Evolutionary conservation across 768 basidiomycete species (phyloP).

Genomic region (Suillus subalutaceus): DNA sequence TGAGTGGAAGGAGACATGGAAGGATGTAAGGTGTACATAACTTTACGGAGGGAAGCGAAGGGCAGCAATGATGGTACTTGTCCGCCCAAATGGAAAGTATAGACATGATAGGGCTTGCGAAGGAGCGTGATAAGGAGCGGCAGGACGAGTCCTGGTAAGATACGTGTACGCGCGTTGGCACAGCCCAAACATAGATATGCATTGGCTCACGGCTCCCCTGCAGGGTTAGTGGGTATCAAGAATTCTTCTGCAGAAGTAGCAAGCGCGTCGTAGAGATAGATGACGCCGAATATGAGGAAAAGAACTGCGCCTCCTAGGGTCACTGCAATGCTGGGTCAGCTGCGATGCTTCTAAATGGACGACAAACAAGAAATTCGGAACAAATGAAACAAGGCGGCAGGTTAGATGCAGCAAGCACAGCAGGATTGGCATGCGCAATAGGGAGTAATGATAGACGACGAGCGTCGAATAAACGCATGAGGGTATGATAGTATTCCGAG

Average conservation of each 20-base stretch:
- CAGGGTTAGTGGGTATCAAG: conserved; percentile 16
- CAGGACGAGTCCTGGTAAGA: no score
- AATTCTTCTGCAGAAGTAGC: conserved; percentile 23
- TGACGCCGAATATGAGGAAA: conserved; percentile 82
- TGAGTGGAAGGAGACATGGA: no score
- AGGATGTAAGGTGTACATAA: no score
- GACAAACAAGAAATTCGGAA: conserved; percentile 68
- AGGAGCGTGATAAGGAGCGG: no score
- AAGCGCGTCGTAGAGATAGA: conserved; percentile 75
- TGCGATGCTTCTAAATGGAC: conserved; percentile 9
- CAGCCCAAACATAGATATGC: neutral
- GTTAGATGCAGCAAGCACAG: conserved; percentile 53
- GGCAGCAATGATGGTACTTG: no score
- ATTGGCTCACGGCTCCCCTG: neutral
- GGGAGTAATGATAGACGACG: conserved; percentile 85
- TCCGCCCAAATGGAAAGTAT: no score
- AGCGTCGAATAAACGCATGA: conserved; percentile 38
- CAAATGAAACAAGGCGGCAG: conserved; percentile 66
- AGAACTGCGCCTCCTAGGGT: conserved; percentile 82
- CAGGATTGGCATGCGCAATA: conserved; percentile 66
- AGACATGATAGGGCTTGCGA: no score
- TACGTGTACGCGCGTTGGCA: no score
- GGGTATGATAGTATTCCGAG: conserved; percentile 69
- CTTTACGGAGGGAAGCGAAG: no score
- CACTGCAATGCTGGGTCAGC: conserved; percentile 47